Evolutionary conservation across 306 rosid genomes (phyloP).

Genomic region (Quercus variabilis): DNA sequence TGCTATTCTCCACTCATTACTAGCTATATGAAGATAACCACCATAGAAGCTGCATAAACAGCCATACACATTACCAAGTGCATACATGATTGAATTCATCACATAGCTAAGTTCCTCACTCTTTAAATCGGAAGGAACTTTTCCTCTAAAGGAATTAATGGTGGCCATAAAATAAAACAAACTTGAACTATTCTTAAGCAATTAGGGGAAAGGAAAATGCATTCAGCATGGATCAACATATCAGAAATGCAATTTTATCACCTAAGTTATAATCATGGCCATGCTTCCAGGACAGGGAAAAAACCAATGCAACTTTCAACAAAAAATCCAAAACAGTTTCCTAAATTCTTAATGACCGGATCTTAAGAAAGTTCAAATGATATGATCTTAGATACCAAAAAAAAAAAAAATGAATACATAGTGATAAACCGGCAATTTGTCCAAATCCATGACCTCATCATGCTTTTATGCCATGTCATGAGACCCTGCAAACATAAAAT

Average conservation of each 20-base stretch:
- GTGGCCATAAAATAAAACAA: not conserved
- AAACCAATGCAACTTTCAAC: not conserved
- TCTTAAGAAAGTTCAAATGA: not conserved
- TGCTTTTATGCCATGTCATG: not conserved
- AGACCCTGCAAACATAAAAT: conserved; percentile 15
- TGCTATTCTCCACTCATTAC: not conserved
- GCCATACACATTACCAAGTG: not conserved
- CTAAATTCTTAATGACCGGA: not conserved
- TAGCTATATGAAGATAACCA: not conserved
- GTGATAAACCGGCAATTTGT: not conserved
- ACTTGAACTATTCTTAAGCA: no score
- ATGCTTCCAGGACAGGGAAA: not conserved
- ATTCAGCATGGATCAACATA: not conserved
- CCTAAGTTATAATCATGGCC: not conserved
- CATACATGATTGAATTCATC: not conserved
- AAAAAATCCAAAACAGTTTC: not conserved
- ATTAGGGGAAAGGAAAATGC: not conserved
- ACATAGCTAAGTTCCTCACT: not conserved
- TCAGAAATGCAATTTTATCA: no score
- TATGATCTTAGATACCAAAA: not conserved
- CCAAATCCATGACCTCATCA: not conserved
- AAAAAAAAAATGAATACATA: not conserved
- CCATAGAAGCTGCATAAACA: not conserved
- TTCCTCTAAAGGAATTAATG: not conserved
- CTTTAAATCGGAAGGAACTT: not conserved